These are phyloP conservation scores for Daphne laureola DNA, from an alignment of 441 rosid genomes.

Conservation along the genomic window DNA sequence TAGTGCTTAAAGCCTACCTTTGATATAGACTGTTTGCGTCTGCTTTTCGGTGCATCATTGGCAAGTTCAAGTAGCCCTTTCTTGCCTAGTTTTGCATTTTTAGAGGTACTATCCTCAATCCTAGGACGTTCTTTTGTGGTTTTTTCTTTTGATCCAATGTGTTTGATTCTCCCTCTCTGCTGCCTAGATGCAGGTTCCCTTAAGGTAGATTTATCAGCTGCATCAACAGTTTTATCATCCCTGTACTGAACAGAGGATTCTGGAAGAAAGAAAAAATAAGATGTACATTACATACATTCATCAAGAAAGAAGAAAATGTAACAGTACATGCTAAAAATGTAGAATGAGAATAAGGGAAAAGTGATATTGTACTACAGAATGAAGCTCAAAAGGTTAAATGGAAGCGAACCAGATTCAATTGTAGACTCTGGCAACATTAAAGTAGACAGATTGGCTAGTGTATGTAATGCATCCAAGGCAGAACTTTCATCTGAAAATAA, in stretches of 20 bases:
- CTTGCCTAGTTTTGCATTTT: constrained; percentile 50
- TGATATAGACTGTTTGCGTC: constrained; percentile 32
- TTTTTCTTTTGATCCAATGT: constrained; percentile 36
- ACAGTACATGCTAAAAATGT: neutral
- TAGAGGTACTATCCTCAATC: constrained; percentile 30
- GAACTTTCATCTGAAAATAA: constrained; percentile 55
- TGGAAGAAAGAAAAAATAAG: constrained; percentile 17
- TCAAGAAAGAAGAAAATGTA: constrained; percentile 9
- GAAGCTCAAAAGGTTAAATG: constrained; percentile 9
- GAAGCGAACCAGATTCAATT: constrained; percentile 69
- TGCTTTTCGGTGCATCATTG: constrained; percentile 41
- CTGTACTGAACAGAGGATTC: constrained; percentile 61
- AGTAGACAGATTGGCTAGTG: constrained; percentile 58
- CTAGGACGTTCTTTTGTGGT: constrained; percentile 19
- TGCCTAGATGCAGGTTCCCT: constrained; percentile 45
- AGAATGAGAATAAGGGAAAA: constrained; percentile 2
- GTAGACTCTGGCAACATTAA: constrained; percentile 35
- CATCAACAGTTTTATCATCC: constrained; percentile 42
- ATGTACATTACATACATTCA: constrained; percentile 1
- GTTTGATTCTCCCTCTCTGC: constrained; percentile 32
- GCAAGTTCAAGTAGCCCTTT: constrained; percentile 30
- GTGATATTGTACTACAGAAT: neutral
- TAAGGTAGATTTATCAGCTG: constrained; percentile 37
- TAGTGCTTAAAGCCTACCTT: constrained; percentile 26
- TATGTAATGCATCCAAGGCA: constrained; percentile 56